Evolutionary conservation across 139 green algal species (phyloP).

Genomic region (Edaphochlamys debaryana): DNA sequence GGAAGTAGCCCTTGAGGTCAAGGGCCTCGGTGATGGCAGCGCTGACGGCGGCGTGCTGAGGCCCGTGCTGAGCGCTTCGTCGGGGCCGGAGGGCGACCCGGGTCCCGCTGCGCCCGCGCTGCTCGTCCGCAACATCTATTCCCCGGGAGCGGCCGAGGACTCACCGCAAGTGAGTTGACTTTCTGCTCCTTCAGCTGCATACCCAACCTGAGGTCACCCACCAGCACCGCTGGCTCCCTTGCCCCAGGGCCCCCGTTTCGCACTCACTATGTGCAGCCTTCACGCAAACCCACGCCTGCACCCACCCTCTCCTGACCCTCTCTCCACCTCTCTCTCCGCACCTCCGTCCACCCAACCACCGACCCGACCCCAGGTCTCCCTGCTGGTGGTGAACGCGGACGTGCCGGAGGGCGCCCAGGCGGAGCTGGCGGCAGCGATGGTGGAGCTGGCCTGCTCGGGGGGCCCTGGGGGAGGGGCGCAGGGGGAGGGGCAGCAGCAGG

Average conservation of each 20-base stretch:
- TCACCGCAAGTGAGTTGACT: background rate
- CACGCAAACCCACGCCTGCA: no score
- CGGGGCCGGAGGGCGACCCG: no score
- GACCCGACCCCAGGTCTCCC: constrained; percentile 8
- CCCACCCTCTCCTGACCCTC: no score
- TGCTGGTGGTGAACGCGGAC: constrained; percentile 11
- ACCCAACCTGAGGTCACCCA: no score
- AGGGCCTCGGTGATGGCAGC: background rate
- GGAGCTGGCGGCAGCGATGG: constrained; percentile 32
- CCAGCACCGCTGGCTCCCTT: no score
- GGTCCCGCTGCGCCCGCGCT: background rate
- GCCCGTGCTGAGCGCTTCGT: constrained; percentile 4
- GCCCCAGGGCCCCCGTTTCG: no score
- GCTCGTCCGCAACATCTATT: background rate
- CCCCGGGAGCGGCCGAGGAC: background rate
- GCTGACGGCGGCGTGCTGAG: background rate
- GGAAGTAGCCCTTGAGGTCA: background rate
- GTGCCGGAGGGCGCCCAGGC: constrained; percentile 12
- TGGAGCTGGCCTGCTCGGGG: background rate
- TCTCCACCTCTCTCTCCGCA: no score
- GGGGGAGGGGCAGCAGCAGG: background rate
- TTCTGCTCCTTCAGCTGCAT: no score
- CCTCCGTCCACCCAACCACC: no score
- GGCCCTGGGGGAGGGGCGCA: no score
- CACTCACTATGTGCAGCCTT: no score